Evolutionary conservation across 805 yeast genomes (phyloP), one percentile per base, ranked within the genome.

Genomic region (Vanderwaltozyma verrucispora): DNA sequence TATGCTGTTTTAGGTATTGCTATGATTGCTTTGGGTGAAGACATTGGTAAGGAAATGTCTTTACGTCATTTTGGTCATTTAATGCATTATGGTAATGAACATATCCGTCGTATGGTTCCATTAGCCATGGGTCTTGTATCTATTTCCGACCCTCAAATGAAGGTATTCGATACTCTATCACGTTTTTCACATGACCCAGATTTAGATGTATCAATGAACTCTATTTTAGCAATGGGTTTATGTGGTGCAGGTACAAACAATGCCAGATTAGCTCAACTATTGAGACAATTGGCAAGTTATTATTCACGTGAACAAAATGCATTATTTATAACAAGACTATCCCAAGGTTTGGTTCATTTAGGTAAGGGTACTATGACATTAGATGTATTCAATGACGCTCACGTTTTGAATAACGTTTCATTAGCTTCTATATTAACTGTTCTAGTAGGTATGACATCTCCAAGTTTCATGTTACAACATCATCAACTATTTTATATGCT

Each of bases 161-260:
- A 87, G 63, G 95, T 89, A 13, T 92, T 86, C 56, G 99, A 92
- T 60, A 88, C 97, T 0, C 70, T 92, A 47, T 88, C 97, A 4
- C 76, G 98, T 59, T 87, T 85, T 64, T 86, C 97, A 8, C 99
- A 92, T 63, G 99, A 92, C 55, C 79, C 85, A 39, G 96, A 92
- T 60, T 65, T 84, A 49, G 94, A 85, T 54, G 96, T 92, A 38
- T 95, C 97, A 6, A 80, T 80, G 59, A 92, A 88, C 57, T 87
- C 98, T 16, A 87, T 92, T 46, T 89, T 85, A 53, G 79, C 95
- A 31, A 88, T 92, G 97, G 99, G 99, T 38, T 66, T 92, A 45
- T 94, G 89, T 50, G 98, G 98, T 58, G 92, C 97, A 16, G 99
- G 99, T 64, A 92, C 98, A 21, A 89, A 92, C 64, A 92, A 92